A percentile compares a stretch with the other conserved stretches of the same genome.
Evolutionary conservation across 1,139 yeast genomes (phyloP).

Genomic region (Geotrichum siamense): DNA sequence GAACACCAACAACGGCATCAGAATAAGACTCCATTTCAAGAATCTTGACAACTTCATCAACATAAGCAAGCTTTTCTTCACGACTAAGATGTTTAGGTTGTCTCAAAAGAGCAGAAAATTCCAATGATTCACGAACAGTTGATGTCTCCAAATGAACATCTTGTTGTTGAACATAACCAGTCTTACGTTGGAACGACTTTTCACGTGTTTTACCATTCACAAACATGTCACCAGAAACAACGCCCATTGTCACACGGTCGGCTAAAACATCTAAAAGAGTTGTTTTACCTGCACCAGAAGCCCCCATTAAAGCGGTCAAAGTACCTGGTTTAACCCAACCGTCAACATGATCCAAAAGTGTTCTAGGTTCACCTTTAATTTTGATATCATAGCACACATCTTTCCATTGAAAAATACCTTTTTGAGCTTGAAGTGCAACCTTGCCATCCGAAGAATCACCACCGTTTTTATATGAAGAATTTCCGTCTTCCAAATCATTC

Average conservation of each 20-base stretch:
- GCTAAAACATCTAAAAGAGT: slow-evolving; percentile 69
- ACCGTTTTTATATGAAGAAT: slow-evolving; percentile 23
- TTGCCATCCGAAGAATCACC: slow-evolving; percentile 12
- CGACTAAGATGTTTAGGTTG: slow-evolving; percentile 52
- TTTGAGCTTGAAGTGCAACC: slow-evolving; percentile 22
- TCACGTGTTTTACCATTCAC: slow-evolving; percentile 67
- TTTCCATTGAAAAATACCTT: slow-evolving; percentile 68
- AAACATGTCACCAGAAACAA: slow-evolving; percentile 66
- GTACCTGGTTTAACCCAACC: slow-evolving; percentile 82
- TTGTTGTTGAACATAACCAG: slow-evolving; percentile 81
- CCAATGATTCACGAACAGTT: slow-evolving; percentile 72
- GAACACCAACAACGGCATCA: slow-evolving; percentile 77
- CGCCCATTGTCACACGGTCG: slow-evolving; percentile 72
- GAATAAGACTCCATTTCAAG: slow-evolving; percentile 69
- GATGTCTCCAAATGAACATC: slow-evolving; percentile 68
- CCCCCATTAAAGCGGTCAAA: slow-evolving; percentile 76
- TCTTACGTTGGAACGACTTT: slow-evolving; percentile 67
- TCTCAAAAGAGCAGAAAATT: slow-evolving; percentile 66
- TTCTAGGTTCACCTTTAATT: slow-evolving; percentile 51
- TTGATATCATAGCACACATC: slow-evolving; percentile 67
- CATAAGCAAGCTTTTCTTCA: slow-evolving; percentile 60
- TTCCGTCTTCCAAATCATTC: slow-evolving; percentile 22
- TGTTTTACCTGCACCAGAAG: slow-evolving; percentile 86
- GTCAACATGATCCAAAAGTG: slow-evolving; percentile 60
- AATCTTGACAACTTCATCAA: slow-evolving; percentile 60